Conservation (phyloP, 2,329 filamentous ascomycete species). For the Neurospora crassa region DNA sequence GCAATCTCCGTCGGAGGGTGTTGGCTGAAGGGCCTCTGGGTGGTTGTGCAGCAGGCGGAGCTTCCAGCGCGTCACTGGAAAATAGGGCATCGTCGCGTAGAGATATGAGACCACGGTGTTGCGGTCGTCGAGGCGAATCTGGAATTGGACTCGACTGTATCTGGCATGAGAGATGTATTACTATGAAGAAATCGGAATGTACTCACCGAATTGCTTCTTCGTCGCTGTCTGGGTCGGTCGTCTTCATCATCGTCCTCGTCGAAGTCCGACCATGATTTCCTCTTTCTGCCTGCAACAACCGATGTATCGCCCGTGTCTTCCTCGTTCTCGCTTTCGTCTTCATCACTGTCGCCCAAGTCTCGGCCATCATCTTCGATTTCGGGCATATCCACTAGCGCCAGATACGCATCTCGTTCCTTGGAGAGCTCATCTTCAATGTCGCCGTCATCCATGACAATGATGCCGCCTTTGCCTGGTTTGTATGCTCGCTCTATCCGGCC, state of each 20-base stretch:
- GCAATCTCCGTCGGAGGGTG: conserved; percentile 60
- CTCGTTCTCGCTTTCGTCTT: conserved; percentile 48
- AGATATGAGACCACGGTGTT: conserved; percentile 50
- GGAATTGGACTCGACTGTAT: conserved; percentile 55
- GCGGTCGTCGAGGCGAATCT: conserved; percentile 51
- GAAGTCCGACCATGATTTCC: conserved; percentile 68
- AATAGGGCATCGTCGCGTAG: conserved; percentile 37
- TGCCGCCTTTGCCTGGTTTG: conserved; percentile 70
- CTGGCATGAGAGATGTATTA: conserved; percentile 4
- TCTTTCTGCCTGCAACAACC: conserved; percentile 50
- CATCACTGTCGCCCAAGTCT: conserved; percentile 48
- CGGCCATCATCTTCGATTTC: conserved; percentile 70
- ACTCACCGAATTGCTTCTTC: conserved; percentile 79
- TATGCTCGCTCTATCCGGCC: conserved; percentile 66
- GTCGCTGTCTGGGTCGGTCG: conserved; percentile 66
- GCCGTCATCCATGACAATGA: conserved; percentile 92
- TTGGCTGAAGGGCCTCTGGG: conserved; percentile 59
- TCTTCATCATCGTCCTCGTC: conserved; percentile 59
- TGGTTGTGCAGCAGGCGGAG: conserved; percentile 49
- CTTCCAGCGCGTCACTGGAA: conserved; percentile 40
- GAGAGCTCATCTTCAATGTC: conserved; percentile 80
- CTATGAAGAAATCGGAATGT: conserved; percentile 2
- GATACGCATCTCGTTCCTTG: conserved; percentile 70
- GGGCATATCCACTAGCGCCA: conserved; percentile 82
- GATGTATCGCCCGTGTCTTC: conserved; percentile 24